These are phyloP conservation scores for Russula virescens DNA, from an alignment of 768 basidiomycete genomes.

Conservation along the genomic window DNA sequence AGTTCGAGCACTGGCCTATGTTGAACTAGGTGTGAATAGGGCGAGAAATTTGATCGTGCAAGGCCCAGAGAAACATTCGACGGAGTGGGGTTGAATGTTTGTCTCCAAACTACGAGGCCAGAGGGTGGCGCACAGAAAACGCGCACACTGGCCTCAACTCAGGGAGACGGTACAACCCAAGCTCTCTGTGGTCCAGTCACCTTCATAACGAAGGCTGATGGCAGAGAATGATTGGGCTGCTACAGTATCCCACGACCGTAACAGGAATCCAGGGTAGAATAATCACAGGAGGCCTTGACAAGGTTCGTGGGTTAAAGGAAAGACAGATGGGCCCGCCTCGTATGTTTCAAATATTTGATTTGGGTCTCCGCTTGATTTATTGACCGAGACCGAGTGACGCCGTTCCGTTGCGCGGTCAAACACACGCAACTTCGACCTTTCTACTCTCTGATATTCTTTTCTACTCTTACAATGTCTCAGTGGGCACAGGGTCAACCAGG, in stretches of 20 bases:
- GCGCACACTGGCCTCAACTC: slow-evolving; percentile 48
- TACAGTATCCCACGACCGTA: slow-evolving; percentile 67
- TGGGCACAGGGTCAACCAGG: slow-evolving; percentile 66
- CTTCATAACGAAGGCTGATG: slow-evolving; percentile 53
- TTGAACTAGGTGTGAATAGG: no score
- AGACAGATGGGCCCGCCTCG: not conserved
- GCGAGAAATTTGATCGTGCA: no score
- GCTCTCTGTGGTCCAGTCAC: slow-evolving; percentile 41
- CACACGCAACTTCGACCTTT: not conserved
- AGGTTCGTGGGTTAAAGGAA: slow-evolving; percentile 40
- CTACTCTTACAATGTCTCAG: slow-evolving; percentile 55
- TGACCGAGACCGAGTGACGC: not conserved
- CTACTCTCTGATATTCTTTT: not conserved
- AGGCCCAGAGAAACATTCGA: not conserved
- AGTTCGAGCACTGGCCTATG: no score
- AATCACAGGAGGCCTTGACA: slow-evolving; percentile 57
- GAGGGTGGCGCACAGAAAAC: slow-evolving; percentile 29
- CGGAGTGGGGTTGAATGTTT: slow-evolving; percentile 38
- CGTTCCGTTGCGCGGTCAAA: no score
- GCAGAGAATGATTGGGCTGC: slow-evolving; percentile 37
- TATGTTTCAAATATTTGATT: not conserved
- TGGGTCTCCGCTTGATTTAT: slow-evolving; percentile 16
- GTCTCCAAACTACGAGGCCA: slow-evolving; percentile 65
- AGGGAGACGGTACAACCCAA: slow-evolving; percentile 43
- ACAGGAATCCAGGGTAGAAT: slow-evolving; percentile 51